Percentiles rank a stretch among this genome's conserved stretches.
Conservation (phyloP, 202 grass and related monocot genomes). For the Setaria italica region DNA sequence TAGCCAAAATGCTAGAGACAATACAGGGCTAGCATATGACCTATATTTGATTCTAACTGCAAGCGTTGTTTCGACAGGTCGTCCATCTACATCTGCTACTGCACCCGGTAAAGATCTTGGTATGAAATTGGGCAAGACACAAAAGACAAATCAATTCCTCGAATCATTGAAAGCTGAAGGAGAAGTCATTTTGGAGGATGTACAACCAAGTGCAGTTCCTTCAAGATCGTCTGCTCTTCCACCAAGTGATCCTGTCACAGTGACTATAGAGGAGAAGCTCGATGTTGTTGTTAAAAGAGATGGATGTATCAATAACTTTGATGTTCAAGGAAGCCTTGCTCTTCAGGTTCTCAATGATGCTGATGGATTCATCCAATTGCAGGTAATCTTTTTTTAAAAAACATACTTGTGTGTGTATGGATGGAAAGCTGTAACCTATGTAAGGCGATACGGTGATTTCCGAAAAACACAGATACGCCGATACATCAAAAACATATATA, state of each 20-base stretch:
- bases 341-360: conserved; percentile 86
- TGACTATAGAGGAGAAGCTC: conserved; percentile 87
- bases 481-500: no score
- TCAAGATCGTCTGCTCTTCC: conserved; percentile 55
- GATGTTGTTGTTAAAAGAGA: conserved; percentile 81
- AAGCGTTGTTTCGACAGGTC: conserved; percentile 40
- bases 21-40: neutral
- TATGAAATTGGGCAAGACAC: conserved; percentile 85
- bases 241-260: conserved; percentile 71
- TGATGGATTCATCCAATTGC: conserved; percentile 85
- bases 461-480: no score
- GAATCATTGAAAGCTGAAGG: conserved; percentile 94
- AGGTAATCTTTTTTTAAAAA: conserved; percentile 52
- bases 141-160: conserved; percentile 87
- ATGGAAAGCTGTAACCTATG: neutral
- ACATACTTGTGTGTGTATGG: neutral
- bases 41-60: conserved; percentile 19
- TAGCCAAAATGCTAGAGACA: conserved; percentile 14
- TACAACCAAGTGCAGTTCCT: conserved; percentile 55
- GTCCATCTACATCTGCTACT: conserved; percentile 54
- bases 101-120: conserved; percentile 76
- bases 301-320: conserved; percentile 76
- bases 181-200: conserved; percentile 92
- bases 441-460: no score
- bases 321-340: conserved; percentile 86